Conservation (phyloP, 441 rosid genomes). For the Erodium texanum region DNA sequence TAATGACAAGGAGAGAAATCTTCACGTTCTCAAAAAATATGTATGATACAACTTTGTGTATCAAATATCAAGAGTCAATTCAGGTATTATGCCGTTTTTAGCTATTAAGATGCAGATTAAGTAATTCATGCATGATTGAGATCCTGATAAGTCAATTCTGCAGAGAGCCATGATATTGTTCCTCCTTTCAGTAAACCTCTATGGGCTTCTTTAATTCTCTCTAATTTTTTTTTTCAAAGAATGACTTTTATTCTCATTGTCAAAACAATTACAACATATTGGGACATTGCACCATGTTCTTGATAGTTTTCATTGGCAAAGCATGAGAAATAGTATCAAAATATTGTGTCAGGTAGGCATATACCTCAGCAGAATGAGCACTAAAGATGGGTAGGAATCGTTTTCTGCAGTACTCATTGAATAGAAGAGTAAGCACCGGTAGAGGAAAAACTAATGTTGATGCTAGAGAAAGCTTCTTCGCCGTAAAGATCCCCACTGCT, state of each 20-base stretch:
- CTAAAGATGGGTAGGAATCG: slow-evolving; percentile 78
- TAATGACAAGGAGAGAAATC: not conserved
- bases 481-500: slow-evolving; percentile 70
- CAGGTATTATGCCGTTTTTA: no score
- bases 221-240: no score
- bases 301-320: not conserved
- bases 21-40: no score
- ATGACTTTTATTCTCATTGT: no score
- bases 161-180: no score
- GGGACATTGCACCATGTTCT: not conserved
- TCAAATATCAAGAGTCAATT: no score
- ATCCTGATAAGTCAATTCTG: no score
- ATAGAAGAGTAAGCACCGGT: slow-evolving; percentile 70
- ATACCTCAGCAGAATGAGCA: slow-evolving; percentile 83
- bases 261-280: not conserved
- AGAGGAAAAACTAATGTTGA: slow-evolving; percentile 65
- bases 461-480: slow-evolving; percentile 72
- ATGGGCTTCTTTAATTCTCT: no score
- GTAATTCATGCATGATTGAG: no score
- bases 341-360: slow-evolving; percentile 1
- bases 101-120: no score
- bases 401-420: slow-evolving; percentile 91
- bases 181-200: no score
- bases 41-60: no score
- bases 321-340: not conserved